These are phyloP conservation scores for Coniochaeta sp. DNA, from an alignment of 2,329 filamentous ascomycete genomes.

Conservation along the genomic window DNA sequence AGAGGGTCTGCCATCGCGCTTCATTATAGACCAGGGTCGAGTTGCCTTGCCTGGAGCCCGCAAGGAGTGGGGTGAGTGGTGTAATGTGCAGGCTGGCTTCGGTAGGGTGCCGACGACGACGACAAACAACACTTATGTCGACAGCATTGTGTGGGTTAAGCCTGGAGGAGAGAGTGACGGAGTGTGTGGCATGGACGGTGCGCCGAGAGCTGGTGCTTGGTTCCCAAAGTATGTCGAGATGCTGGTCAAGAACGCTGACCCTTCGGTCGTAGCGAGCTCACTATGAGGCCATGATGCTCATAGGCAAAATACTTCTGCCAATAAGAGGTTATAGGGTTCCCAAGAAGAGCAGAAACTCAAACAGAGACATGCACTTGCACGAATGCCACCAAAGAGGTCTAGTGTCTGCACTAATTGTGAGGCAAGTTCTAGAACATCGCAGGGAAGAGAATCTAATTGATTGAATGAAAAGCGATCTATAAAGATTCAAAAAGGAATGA, in stretches of 20 bases:
- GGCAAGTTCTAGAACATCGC: no score
- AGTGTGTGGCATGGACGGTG: slow-evolving; percentile 26
- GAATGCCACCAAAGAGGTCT: no score
- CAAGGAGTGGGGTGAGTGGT: slow-evolving; percentile 34
- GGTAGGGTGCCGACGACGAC: slow-evolving; percentile 26
- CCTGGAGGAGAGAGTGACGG: slow-evolving; percentile 36
- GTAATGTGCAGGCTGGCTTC: slow-evolving; percentile 33
- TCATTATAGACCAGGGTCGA: slow-evolving; percentile 38
- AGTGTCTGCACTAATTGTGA: no score
- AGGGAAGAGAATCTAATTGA: no score
- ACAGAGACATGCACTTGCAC: no score
- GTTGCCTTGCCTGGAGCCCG: slow-evolving; percentile 27
- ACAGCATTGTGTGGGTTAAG: slow-evolving; percentile 37
- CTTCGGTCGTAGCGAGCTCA: slow-evolving; percentile 3
- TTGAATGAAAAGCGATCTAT: no score
- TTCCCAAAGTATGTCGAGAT: slow-evolving; percentile 32
- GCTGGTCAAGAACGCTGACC: slow-evolving; percentile 30
- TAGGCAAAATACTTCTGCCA: neutral
- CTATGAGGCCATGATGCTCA: neutral
- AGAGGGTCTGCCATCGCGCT: slow-evolving; percentile 30
- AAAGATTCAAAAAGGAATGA: no score
- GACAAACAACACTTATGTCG: slow-evolving; percentile 26
- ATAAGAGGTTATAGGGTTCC: neutral
- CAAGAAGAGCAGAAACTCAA: no score
- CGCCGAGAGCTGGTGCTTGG: slow-evolving; percentile 30